Evolutionary conservation across 345 rosid species (phyloP), one percentile per base, ranked within the genome.

Genomic region (Bruguiera gymnorhiza): DNA sequence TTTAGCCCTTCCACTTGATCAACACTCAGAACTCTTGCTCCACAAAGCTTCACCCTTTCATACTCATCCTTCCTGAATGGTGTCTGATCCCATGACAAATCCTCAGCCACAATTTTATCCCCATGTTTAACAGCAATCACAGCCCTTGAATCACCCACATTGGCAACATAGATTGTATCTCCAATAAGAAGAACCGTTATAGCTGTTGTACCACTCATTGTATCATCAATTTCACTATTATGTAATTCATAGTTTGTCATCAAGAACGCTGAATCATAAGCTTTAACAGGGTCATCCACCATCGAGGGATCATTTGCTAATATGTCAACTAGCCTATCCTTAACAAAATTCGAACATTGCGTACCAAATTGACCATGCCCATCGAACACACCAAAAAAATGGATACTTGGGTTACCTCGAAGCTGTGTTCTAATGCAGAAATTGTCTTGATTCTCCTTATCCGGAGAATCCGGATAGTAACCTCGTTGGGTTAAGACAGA

Each of bases 111-210:
- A 66, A 88, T 75, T 67, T 79, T 77, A 36, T 83, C 83, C 75
- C 89, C 88, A 18, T 80, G 83, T 69, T 86, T 86, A 59, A 87
- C 87, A 53, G 92, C 99, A 26, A 90, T 75, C 13, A 88, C 99
- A 8, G 98, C 99, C 63, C 99, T 90, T 24, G 99, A 95, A 75
- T 95, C 99, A n/a, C 98, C 98, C 61, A 83, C 99, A 82, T 95
- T 95, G 9, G 99, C 98, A 34, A 95, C 94, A 77, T 86, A 83
- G 31, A 95, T 79, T 71, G 76, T 85, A 76, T 95, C 94, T 65
- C 88, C 99, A 76, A 86, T 66, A 37, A 90, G 88, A 82, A 95
- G 94, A 73, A 89, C 99, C 0, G 98, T 89, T 63, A 95, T 92
- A 0, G 98, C 97, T 2, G 99, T 92, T 16, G 98, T 95, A 54